Evolutionary conservation across 2,329 filamentous ascomycete genomes (phyloP).

Genomic region (Claviceps cyperi): DNA sequence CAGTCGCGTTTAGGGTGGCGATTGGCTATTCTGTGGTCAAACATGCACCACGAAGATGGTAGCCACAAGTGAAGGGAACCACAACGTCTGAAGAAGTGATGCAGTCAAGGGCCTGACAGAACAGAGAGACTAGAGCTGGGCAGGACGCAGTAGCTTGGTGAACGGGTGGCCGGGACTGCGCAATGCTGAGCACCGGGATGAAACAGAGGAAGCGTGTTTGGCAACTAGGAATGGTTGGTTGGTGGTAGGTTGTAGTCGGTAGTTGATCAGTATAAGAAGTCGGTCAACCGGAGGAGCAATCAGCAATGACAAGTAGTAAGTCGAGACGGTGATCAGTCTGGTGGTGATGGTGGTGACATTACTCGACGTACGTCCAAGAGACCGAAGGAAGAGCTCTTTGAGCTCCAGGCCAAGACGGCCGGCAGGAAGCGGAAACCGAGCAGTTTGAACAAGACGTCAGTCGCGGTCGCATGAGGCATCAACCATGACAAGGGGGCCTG

Average conservation of each 20-base stretch:
- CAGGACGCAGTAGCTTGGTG: neutral
- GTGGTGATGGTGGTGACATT: neutral
- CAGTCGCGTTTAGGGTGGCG: conserved; percentile 15
- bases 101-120: neutral
- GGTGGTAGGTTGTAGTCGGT: neutral
- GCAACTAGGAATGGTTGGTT: neutral
- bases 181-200: conserved; percentile 10
- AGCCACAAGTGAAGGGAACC: conserved; percentile 17
- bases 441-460: conserved; percentile 5
- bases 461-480: conserved; percentile 8
- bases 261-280: neutral
- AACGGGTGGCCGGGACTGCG: conserved; percentile 10
- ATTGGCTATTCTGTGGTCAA: conserved; percentile 20
- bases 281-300: neutral
- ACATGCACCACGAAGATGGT: conserved; percentile 19
- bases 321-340: neutral
- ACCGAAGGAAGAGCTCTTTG: neutral
- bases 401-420: neutral
- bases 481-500: conserved; percentile 11
- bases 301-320: neutral
- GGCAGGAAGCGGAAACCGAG: conserved; percentile 1
- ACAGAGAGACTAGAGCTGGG: neutral
- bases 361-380: neutral
- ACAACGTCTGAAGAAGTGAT: conserved; percentile 12
- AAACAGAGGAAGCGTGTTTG: conserved; percentile 1